Conservation (phyloP, 495 filamentous ascomycete species). For the Daldinia caldariorum region DNA sequence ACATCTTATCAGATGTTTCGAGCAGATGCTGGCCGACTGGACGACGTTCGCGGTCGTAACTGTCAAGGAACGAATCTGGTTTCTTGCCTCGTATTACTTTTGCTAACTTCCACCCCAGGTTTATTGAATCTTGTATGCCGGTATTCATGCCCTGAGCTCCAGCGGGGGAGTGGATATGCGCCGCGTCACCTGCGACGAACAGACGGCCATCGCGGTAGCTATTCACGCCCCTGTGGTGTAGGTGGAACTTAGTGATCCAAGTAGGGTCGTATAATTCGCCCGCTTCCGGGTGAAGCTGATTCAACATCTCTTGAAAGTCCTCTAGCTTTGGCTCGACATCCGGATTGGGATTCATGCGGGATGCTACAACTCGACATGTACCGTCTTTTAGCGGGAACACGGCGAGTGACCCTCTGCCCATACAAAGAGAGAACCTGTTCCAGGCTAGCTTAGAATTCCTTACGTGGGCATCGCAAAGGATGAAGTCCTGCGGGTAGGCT, state of each 20-base stretch:
- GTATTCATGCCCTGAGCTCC: slow-evolving; percentile 70
- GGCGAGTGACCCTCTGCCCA: slow-evolving; percentile 33
- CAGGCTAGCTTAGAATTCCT: slow-evolving; percentile 30
- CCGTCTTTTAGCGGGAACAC: slow-evolving; percentile 41
- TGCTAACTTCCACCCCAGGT: slow-evolving; percentile 66
- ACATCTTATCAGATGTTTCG: slow-evolving; percentile 49
- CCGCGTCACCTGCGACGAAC: slow-evolving; percentile 65
- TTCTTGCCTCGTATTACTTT: slow-evolving; percentile 44
- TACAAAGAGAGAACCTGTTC: slow-evolving; percentile 39
- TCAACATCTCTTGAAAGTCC: slow-evolving; percentile 32
- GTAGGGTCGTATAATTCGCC: slow-evolving; percentile 48
- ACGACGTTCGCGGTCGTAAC: slow-evolving; percentile 50
- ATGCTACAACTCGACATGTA: slow-evolving; percentile 35
- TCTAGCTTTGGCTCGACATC: slow-evolving; percentile 24
- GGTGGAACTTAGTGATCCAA: slow-evolving; percentile 54
- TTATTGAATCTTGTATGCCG: slow-evolving; percentile 65
- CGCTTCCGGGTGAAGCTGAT: slow-evolving; percentile 39
- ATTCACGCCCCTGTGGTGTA: slow-evolving; percentile 51
- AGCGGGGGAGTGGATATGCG: slow-evolving; percentile 65
- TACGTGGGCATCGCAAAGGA: slow-evolving; percentile 54
- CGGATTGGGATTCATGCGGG: slow-evolving; percentile 19
- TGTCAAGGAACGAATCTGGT: slow-evolving; percentile 46
- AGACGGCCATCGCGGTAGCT: slow-evolving; percentile 54
- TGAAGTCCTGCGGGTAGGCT: slow-evolving; percentile 56
- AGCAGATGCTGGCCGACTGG: slow-evolving; percentile 50